These are phyloP conservation scores for Neonectria punicea DNA, from an alignment of 2,329 filamentous ascomycete genomes.

Conservation along the genomic window DNA sequence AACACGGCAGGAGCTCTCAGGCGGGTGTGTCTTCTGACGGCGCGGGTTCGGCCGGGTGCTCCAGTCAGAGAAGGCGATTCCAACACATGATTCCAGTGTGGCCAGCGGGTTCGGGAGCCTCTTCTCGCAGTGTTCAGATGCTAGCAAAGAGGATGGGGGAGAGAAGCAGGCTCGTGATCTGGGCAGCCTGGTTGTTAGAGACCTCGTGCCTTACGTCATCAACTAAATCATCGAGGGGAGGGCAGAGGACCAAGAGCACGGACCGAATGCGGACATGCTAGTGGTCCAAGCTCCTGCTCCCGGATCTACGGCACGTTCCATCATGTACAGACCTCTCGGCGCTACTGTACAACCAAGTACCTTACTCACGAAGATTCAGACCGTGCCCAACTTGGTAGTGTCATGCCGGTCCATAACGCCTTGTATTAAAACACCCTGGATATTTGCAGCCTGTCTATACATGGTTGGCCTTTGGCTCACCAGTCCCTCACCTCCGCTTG, in stretches of 20 bases:
- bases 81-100: conserved; percentile 38
- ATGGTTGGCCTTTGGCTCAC: conserved; percentile 26
- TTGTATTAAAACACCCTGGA: conserved; percentile 20
- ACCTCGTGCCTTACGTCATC: conserved; percentile 43
- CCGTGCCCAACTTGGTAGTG: background rate
- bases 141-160: conserved; percentile 8
- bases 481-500: conserved; percentile 32
- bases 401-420: conserved; percentile 9
- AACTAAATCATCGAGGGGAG: conserved; percentile 19
- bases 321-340: background rate
- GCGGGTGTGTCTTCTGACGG: conserved; percentile 47
- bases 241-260: background rate
- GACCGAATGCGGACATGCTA: conserved; percentile 10
- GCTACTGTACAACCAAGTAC: background rate
- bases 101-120: conserved; percentile 10
- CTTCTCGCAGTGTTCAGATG: conserved; percentile 9
- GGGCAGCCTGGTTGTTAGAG: conserved; percentile 18
- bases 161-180: conserved; percentile 35
- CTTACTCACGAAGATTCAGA: conserved; percentile 7
- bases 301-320: conserved; percentile 1
- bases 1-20: conserved; percentile 31
- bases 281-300: conserved; percentile 10
- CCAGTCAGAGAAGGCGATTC: conserved; percentile 33
- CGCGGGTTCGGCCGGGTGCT: conserved; percentile 34
- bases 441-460: conserved; percentile 35